Evolutionary conservation across 2,329 filamentous ascomycete genomes (phyloP).

Genomic region (Pseudocercospora vitis): DNA sequence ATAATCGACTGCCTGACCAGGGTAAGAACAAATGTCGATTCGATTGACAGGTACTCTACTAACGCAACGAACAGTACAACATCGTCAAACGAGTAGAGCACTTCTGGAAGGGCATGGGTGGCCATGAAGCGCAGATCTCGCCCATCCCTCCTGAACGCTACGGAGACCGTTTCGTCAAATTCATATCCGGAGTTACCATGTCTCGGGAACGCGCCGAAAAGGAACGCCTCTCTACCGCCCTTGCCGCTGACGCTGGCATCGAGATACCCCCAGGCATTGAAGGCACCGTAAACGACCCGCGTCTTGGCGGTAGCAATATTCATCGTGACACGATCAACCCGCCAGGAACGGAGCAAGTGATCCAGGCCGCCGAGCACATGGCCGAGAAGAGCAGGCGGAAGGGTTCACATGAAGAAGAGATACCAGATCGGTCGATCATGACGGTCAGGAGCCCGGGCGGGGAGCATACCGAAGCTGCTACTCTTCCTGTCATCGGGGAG

Average conservation of each 20-base stretch:
- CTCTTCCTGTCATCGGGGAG: slow-evolving; percentile 85
- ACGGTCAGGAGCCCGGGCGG: slow-evolving; percentile 59
- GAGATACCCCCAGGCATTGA: slow-evolving; percentile 28
- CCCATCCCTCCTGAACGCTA: slow-evolving; percentile 88
- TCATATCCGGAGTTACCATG: slow-evolving; percentile 88
- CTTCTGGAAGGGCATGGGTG: slow-evolving; percentile 91
- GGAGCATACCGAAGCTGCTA: slow-evolving; percentile 57
- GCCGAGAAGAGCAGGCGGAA: slow-evolving; percentile 58
- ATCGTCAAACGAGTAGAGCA: slow-evolving; percentile 93
- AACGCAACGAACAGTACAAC: slow-evolving; percentile 65
- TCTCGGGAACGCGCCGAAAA: slow-evolving; percentile 76
- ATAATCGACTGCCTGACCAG: slow-evolving; percentile 98
- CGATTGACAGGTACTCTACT: background rate
- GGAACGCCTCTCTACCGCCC: slow-evolving; percentile 38
- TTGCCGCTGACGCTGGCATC: slow-evolving; percentile 24
- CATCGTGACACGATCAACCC: slow-evolving; percentile 32
- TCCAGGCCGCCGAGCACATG: slow-evolving; percentile 61
- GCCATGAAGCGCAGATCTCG: slow-evolving; percentile 83
- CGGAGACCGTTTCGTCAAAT: slow-evolving; percentile 89
- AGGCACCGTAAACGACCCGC: slow-evolving; percentile 39
- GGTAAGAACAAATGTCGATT: slow-evolving; percentile 59
- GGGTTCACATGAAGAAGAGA: slow-evolving; percentile 53
- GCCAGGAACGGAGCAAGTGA: slow-evolving; percentile 53
- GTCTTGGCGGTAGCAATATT: slow-evolving; percentile 42
- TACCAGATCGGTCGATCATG: slow-evolving; percentile 62